phyloP scores from a whole-genome alignment of 192 early-diverging fungal genomes.

The Podila horticola region DNA sequence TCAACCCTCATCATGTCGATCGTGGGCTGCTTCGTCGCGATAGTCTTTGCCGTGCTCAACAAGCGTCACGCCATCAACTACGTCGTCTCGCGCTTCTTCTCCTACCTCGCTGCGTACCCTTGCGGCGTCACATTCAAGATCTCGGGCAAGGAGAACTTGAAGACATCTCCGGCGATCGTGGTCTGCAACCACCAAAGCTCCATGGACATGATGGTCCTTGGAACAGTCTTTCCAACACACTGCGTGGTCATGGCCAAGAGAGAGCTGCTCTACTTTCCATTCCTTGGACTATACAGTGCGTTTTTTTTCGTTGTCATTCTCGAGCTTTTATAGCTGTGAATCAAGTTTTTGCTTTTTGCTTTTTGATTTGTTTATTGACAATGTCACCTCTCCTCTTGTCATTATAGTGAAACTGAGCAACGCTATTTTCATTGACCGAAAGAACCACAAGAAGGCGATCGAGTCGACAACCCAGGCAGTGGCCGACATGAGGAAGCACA shows the following conservation, averaged over 20 bases:
- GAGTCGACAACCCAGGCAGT: slow-evolving; percentile 82
- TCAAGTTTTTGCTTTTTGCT: not conserved
- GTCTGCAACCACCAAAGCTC: slow-evolving; percentile 91
- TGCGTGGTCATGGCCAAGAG: slow-evolving; percentile 79
- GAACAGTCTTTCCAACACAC: slow-evolving; percentile 71
- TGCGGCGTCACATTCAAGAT: slow-evolving; percentile 70
- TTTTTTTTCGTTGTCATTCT: slow-evolving; percentile 4
- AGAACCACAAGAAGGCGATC: slow-evolving; percentile 80
- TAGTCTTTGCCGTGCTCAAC: slow-evolving; percentile 67
- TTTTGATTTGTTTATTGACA: not conserved
- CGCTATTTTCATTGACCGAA: slow-evolving; percentile 89
- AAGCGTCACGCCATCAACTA: slow-evolving; percentile 69
- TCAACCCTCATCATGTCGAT: slow-evolving; percentile 55
- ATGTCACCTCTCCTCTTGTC: not conserved
- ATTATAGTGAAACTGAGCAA: slow-evolving; percentile 75
- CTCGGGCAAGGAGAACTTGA: slow-evolving; percentile 68
- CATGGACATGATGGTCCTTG: slow-evolving; percentile 78
- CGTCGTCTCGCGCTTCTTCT: slow-evolving; percentile 66
- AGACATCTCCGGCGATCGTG: slow-evolving; percentile 71
- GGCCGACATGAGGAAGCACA: slow-evolving; percentile 75
- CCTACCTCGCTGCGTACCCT: slow-evolving; percentile 57
- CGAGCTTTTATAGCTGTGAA: not conserved
- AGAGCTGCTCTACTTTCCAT: slow-evolving; percentile 72
- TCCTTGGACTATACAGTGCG: slow-evolving; percentile 83
- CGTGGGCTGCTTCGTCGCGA: slow-evolving; percentile 59